These are phyloP conservation scores for Erucastrum elatum DNA, from an alignment of 345 rosid species.

Conservation along the genomic window DNA sequence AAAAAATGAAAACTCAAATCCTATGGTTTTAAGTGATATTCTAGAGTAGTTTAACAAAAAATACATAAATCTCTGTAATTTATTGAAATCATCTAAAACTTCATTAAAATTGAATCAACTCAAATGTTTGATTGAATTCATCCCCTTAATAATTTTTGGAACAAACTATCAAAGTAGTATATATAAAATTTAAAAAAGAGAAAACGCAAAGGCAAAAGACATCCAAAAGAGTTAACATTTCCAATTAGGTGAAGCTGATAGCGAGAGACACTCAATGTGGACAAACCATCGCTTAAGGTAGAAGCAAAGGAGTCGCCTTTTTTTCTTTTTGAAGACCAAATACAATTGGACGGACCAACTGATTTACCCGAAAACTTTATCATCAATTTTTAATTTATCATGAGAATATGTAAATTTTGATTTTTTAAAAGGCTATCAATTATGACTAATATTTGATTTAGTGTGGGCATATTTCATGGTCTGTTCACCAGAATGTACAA, in stretches of 20 bases:
- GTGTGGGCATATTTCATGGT: not conserved
- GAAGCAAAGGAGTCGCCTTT: conserved; percentile 55
- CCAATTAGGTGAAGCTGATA: conserved; percentile 41
- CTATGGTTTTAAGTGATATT: no score
- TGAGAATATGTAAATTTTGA: not conserved
- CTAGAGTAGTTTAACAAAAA: no score
- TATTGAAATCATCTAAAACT: no score
- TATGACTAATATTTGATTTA: not conserved
- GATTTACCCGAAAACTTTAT: not conserved
- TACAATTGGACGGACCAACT: conserved; percentile 45
- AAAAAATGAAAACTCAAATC: no score
- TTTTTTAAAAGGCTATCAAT: not conserved
- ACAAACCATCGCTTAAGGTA: conserved; percentile 62
- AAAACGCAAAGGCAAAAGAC: conserved; percentile 23
- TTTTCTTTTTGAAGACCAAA: conserved; percentile 47
- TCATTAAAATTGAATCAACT: no score
- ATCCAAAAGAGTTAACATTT: conserved; percentile 27
- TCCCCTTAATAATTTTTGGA: not conserved
- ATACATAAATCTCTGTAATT: no score
- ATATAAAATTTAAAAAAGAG: not conserved
- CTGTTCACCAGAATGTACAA: not conserved
- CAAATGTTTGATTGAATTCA: no score
- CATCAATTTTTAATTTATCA: conserved; percentile 14
- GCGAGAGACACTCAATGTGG: conserved; percentile 45
- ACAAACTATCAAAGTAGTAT: not conserved